Conservation (phyloP, 768 basidiomycete genomes). For the Xerocomus brunneocitrinus region DNA sequence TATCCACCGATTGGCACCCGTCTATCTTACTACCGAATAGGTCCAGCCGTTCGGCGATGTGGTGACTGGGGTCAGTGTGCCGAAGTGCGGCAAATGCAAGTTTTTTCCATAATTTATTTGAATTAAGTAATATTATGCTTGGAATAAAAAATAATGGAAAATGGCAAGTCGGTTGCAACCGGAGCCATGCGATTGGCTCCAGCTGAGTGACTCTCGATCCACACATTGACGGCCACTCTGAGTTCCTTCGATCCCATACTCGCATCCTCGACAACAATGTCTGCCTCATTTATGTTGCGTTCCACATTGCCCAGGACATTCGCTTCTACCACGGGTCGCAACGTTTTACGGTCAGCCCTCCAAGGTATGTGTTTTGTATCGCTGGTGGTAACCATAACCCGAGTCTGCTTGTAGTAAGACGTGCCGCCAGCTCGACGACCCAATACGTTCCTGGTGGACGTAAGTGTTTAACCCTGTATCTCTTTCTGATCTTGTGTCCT, state of each 20-base stretch:
- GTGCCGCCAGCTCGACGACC: constrained; percentile 32
- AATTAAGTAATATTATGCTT: too few species aligned
- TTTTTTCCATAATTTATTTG: too few species aligned
- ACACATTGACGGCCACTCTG: background rate
- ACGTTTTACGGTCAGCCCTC: constrained; percentile 35
- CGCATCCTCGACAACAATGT: constrained; percentile 35
- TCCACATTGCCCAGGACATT: constrained; percentile 45
- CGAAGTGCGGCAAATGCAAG: too few species aligned
- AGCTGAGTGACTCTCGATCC: background rate
- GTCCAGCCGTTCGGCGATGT: too few species aligned
- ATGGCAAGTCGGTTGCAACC: constrained; percentile 2
- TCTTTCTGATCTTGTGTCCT: background rate
- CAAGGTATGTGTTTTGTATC: constrained; percentile 33
- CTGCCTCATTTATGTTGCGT: constrained; percentile 45
- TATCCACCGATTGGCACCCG: too few species aligned
- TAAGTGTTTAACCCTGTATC: constrained; percentile 33
- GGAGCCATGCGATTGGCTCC: constrained; percentile 16
- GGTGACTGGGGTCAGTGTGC: too few species aligned
- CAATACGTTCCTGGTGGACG: constrained; percentile 68
- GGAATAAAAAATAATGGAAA: background rate
- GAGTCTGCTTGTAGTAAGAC: constrained; percentile 33
- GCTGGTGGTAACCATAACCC: background rate
- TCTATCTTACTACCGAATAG: too few species aligned
- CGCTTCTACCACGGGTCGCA: constrained; percentile 34
- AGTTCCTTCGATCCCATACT: background rate